Evolutionary conservation across 1,139 yeast genomes (phyloP).

Genomic region (Magnusiomyces sp.): DNA sequence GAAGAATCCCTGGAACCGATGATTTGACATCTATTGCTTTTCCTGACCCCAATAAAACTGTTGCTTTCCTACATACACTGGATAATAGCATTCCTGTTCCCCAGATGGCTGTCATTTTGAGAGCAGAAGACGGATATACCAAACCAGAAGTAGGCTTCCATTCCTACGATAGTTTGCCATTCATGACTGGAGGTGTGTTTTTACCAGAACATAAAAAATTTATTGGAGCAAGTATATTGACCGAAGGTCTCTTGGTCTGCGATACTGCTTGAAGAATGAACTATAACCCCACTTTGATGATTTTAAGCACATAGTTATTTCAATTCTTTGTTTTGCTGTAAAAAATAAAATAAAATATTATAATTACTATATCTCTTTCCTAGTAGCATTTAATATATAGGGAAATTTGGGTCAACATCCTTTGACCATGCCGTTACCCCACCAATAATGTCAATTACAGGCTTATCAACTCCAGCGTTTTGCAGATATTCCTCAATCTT

Average conservation of each 20-base stretch:
- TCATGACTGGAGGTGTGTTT: slow-evolving; percentile 7
- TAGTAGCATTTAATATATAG: slow-evolving; percentile 45
- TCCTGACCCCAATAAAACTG: slow-evolving; percentile 10
- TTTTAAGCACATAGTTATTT: too few relatives aligned
- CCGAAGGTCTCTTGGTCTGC: slow-evolving; percentile 14
- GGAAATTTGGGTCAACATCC: slow-evolving; percentile 52
- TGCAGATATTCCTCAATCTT: slow-evolving; percentile 42
- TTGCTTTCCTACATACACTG: slow-evolving; percentile 8
- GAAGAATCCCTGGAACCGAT: slow-evolving; percentile 14
- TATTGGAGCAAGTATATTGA: slow-evolving; percentile 11
- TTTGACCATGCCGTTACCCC: slow-evolving; percentile 70
- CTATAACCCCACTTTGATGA: too few relatives aligned
- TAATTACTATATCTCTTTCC: too few relatives aligned
- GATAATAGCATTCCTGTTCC: neutral
- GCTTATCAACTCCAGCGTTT: too few relatives aligned
- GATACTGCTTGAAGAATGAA: neutral
- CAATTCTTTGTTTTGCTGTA: too few relatives aligned
- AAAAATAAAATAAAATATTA: too few relatives aligned
- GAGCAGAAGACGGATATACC: neutral
- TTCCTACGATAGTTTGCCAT: neutral
- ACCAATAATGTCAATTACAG: slow-evolving; percentile 62
- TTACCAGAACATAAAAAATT: slow-evolving; percentile 4
- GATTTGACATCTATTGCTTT: slow-evolving; percentile 17
- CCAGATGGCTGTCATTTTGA: neutral
- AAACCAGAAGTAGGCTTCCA: neutral